Percentiles rank a stretch among this genome's conserved stretches.
Conservation (phyloP, 2,329 filamentous ascomycete genomes). For the Talaromyces funiculosus region DNA sequence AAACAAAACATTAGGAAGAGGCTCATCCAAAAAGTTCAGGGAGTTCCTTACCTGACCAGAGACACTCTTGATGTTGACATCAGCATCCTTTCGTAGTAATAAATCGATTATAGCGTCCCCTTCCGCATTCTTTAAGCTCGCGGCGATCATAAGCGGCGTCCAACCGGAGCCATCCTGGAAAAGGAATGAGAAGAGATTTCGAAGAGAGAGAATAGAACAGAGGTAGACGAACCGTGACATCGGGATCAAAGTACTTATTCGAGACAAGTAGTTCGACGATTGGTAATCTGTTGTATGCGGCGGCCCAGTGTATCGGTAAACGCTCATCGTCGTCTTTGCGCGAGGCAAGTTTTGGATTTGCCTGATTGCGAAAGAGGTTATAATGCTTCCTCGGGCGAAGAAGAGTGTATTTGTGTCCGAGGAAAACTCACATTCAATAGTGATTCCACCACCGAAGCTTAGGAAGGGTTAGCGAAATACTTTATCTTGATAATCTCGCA, state of each 20-base stretch:
- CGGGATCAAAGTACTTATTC: constrained; percentile 70
- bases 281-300: constrained; percentile 70
- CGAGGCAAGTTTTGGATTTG: constrained; percentile 70
- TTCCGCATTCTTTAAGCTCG: constrained; percentile 42
- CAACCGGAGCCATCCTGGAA: constrained; percentile 44
- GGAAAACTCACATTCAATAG: constrained; percentile 56
- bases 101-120: constrained; percentile 42
- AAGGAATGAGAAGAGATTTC: background rate
- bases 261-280: constrained; percentile 70
- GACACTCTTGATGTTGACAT: constrained; percentile 40
- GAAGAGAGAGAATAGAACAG: background rate
- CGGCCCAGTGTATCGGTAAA: constrained; percentile 89
- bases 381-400: background rate
- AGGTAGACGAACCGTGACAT: constrained; percentile 58
- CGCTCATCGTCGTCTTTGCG: constrained; percentile 80
- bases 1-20: background rate
- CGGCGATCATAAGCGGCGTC: constrained; percentile 48
- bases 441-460: constrained; percentile 67
- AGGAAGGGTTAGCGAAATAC: constrained; percentile 1
- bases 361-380: constrained; percentile 42
- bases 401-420: background rate
- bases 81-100: constrained; percentile 43
- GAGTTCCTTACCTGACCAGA: constrained; percentile 35
- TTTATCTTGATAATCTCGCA: background rate
- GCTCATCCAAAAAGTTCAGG: background rate